Evolutionary conservation across 208 protist genomes (phyloP).

Genomic region (Wallacemonas sp.): DNA sequence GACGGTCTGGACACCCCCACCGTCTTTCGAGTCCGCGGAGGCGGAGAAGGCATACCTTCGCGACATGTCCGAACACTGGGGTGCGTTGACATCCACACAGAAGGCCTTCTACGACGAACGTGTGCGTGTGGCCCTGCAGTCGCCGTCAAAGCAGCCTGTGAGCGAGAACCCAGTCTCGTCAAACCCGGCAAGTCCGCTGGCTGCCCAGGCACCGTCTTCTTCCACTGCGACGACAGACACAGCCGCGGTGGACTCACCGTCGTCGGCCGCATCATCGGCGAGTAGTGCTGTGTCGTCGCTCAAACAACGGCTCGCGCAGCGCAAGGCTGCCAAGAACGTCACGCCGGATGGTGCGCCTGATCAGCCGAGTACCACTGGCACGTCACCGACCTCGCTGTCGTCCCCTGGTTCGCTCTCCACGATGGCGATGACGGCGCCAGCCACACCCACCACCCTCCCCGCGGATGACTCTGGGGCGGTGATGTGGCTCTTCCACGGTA

Average conservation of each 20-base stretch:
- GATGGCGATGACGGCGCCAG: no score
- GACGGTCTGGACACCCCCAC: constrained; percentile 46
- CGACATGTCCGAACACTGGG: constrained; percentile 68
- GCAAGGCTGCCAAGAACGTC: constrained; percentile 29
- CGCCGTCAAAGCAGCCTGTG: background rate
- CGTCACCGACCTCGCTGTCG: background rate
- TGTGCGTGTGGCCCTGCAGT: constrained; percentile 50
- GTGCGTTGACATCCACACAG: constrained; percentile 60
- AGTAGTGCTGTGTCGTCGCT: constrained; percentile 31
- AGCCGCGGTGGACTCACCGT: background rate
- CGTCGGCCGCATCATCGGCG: background rate
- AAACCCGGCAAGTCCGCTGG: background rate
- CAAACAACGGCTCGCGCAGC: constrained; percentile 50
- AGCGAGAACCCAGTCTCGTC: background rate
- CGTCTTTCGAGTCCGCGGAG: constrained; percentile 39
- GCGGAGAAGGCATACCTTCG: constrained; percentile 58
- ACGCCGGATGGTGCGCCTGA: background rate
- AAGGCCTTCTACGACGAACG: constrained; percentile 79
- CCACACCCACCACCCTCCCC: background rate
- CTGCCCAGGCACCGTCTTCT: no score
- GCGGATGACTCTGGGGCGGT: background rate
- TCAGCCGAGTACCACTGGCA: background rate
- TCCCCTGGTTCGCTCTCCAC: background rate
- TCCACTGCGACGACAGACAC: no score
- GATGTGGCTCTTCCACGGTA: background rate